These are phyloP conservation scores for Copromyces sp. DNA, from an alignment of 495 filamentous ascomycete genomes.

Conservation along the genomic window DNA sequence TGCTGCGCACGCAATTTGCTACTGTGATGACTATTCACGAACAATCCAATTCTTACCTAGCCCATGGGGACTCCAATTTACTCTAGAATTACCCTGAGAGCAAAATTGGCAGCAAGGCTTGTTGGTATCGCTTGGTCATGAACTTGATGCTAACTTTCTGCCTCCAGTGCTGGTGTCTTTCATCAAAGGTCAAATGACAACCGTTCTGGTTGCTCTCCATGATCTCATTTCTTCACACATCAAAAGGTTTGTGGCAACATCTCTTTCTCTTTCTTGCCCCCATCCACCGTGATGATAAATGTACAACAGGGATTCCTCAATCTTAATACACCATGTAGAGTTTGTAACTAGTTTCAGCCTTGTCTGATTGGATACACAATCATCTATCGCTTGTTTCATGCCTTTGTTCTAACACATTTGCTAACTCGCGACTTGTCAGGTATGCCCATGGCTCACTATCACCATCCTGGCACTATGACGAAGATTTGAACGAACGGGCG, in stretches of 20 bases:
- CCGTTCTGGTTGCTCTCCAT: neutral
- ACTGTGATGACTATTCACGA: slow-evolving; percentile 51
- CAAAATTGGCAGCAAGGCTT: slow-evolving; percentile 9
- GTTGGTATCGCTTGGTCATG: slow-evolving; percentile 1
- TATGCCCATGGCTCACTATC: slow-evolving; percentile 39
- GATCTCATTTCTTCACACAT: neutral
- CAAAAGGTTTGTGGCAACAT: slow-evolving; percentile 49
- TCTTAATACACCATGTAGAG: slow-evolving; percentile 84
- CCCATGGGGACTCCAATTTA: slow-evolving; percentile 52
- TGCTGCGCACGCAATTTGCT: slow-evolving; percentile 13
- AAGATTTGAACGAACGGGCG: slow-evolving; percentile 95
- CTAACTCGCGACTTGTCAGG: slow-evolving; percentile 39
- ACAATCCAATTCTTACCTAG: slow-evolving; percentile 78
- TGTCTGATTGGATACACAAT: slow-evolving; percentile 59
- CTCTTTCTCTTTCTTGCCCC: slow-evolving; percentile 9
- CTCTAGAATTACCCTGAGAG: slow-evolving; percentile 66
- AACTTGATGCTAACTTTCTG: slow-evolving; percentile 12
- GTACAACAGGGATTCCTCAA: slow-evolving; percentile 92
- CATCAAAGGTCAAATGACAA: neutral
- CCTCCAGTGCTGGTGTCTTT: slow-evolving; percentile 12
- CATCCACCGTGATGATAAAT: slow-evolving; percentile 67
- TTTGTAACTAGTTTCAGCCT: slow-evolving; percentile 82
- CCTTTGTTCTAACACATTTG: slow-evolving; percentile 17
- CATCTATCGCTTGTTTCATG: slow-evolving; percentile 16
- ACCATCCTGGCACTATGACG: slow-evolving; percentile 57